Percentiles rank a stretch among this genome's conserved stretches.
These are phyloP conservation scores for Jaltomata sinuosa DNA, from an alignment of 257 asterid genomes.

Conservation along the genomic window DNA sequence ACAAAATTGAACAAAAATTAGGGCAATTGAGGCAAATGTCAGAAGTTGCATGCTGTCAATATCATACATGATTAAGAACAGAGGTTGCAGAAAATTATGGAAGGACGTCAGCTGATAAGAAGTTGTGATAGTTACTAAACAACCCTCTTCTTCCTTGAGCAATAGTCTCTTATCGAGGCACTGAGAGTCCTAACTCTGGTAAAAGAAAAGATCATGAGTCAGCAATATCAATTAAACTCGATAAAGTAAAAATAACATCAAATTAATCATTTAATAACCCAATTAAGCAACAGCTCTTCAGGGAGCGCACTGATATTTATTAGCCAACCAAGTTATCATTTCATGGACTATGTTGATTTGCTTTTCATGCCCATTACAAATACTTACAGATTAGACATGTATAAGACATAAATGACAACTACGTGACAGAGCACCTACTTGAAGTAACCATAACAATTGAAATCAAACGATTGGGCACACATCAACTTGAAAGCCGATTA, in stretches of 20 bases:
- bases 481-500: not conserved
- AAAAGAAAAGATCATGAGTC: not conserved
- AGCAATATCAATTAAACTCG: not conserved
- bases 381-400: not conserved
- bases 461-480: not conserved
- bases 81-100: not conserved
- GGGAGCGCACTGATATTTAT: not conserved
- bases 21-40: not conserved
- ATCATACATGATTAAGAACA: constrained; percentile 1
- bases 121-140: not conserved
- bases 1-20: not conserved
- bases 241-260: not conserved
- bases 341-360: not conserved
- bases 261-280: not conserved
- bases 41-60: not conserved
- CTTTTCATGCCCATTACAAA: not conserved
- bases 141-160: constrained; percentile 22
- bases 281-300: not conserved
- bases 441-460: not conserved
- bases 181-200: constrained; percentile 68
- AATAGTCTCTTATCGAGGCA: constrained; percentile 57
- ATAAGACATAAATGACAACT: not conserved
- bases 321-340: not conserved
- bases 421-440: not conserved
- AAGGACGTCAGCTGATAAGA: not conserved